These are phyloP conservation scores for Stagonosporopsis cucurbitacearum DNA, from an alignment of 2,329 filamentous ascomycete species.

Conservation along the genomic window DNA sequence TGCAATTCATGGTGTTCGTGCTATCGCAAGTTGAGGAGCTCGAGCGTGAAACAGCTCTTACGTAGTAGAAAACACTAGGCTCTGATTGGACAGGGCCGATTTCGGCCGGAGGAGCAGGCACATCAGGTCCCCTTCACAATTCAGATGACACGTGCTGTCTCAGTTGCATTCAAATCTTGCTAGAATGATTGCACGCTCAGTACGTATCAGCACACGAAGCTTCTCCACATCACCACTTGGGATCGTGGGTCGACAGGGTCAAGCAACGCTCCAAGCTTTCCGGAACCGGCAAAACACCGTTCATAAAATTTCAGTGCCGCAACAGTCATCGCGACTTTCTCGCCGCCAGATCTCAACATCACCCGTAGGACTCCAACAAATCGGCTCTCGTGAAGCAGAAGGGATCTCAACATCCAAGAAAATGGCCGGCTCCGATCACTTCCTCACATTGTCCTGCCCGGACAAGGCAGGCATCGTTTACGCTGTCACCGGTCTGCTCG, in stretches of 20 bases:
- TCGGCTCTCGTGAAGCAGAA: slow-evolving; percentile 30
- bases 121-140: slow-evolving; percentile 19
- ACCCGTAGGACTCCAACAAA: slow-evolving; percentile 24
- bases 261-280: slow-evolving; percentile 31
- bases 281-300: slow-evolving; percentile 41
- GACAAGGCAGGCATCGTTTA: slow-evolving; percentile 87
- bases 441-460: slow-evolving; percentile 79
- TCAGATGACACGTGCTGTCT: slow-evolving; percentile 20
- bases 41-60: slow-evolving; percentile 1
- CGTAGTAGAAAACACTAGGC: slow-evolving; percentile 21
- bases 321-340: slow-evolving; percentile 27
- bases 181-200: slow-evolving; percentile 29
- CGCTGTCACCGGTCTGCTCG: slow-evolving; percentile 79
- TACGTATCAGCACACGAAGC: slow-evolving; percentile 25
- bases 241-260: slow-evolving; percentile 29
- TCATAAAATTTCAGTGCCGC: slow-evolving; percentile 37
- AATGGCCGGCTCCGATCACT: slow-evolving; percentile 44
- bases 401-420: slow-evolving; percentile 36
- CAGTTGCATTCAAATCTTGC: slow-evolving; percentile 13
- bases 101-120: slow-evolving; percentile 26
- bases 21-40: neutral
- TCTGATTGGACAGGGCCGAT: slow-evolving; percentile 30
- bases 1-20: neutral
- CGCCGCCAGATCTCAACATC: slow-evolving; percentile 29
- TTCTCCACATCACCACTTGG: slow-evolving; percentile 26